Conservation (phyloP, 2,329 filamentous ascomycete species). For the Sclerotinia glacialis region DNA sequence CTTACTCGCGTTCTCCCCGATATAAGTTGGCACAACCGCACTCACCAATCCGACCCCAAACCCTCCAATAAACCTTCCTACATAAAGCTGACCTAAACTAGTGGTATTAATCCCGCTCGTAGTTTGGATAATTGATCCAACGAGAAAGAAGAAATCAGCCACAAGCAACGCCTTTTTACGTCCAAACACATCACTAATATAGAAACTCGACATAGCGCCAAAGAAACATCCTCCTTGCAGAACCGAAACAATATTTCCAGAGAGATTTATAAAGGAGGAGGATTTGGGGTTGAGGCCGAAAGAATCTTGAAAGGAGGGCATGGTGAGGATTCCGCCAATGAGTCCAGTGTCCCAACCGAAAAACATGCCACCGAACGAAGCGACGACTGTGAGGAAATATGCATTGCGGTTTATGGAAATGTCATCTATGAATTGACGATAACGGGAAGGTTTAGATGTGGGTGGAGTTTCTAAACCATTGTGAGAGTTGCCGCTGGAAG, state of each 20-base stretch:
- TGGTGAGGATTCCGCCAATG: constrained; percentile 69
- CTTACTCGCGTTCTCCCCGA: constrained; percentile 25
- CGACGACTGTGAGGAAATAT: constrained; percentile 27
- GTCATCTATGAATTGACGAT: constrained; percentile 15
- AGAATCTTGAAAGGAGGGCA: constrained; percentile 53
- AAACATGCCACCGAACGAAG: constrained; percentile 65
- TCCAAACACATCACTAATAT: constrained; percentile 37
- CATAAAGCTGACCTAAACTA: constrained; percentile 22
- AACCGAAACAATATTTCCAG: constrained; percentile 54
- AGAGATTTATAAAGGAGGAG: constrained; percentile 2
- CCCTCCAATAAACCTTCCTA: constrained; percentile 23
- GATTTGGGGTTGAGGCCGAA: constrained; percentile 6
- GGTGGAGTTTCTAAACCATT: not conserved
- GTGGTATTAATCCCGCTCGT: constrained; percentile 20
- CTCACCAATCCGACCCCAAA: constrained; percentile 25
- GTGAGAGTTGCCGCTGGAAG: not conserved
- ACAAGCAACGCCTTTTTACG: constrained; percentile 24
- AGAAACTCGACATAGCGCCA: constrained; percentile 52
- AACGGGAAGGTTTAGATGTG: not conserved
- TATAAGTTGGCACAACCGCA: constrained; percentile 26
- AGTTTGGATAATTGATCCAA: constrained; percentile 21
- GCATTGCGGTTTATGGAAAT: constrained; percentile 19
- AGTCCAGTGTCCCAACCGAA: constrained; percentile 66
- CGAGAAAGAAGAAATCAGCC: constrained; percentile 21
- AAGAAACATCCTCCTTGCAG: constrained; percentile 65